Conservation (phyloP, 2,329 filamentous ascomycete species). For the Pezicula neosporulosa region DNA sequence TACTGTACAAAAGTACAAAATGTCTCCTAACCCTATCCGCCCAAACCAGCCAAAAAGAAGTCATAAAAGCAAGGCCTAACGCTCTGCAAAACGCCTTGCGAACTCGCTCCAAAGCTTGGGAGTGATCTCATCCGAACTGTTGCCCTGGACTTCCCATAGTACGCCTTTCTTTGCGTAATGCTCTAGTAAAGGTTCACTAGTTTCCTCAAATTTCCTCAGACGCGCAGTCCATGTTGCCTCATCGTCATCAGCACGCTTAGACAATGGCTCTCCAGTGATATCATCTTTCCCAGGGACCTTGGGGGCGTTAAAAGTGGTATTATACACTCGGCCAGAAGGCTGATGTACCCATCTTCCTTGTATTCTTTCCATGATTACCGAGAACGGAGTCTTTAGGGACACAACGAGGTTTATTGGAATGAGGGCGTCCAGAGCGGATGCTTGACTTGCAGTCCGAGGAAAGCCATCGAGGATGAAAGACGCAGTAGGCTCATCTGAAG, state of each 20-base stretch:
- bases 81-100: conserved; percentile 63
- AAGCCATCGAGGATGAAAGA: conserved; percentile 97
- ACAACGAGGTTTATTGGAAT: conserved; percentile 95
- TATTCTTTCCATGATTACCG: conserved; percentile 86
- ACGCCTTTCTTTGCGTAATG: conserved; percentile 85
- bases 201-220: conserved; percentile 81
- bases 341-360: conserved; percentile 91
- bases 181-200: conserved; percentile 77
- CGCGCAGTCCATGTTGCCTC: conserved; percentile 81
- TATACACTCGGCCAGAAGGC: conserved; percentile 89
- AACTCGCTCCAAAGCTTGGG: conserved; percentile 86
- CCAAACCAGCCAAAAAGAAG: too few relatives aligned
- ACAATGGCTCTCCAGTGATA: conserved; percentile 81
- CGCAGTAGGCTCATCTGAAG: conserved; percentile 68
- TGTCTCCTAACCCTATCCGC: too few relatives aligned
- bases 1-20: too few relatives aligned
- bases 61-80: too few relatives aligned
- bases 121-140: conserved; percentile 91
- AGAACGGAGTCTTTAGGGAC: conserved; percentile 78
- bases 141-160: conserved; percentile 80
- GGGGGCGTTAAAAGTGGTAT: conserved; percentile 87
- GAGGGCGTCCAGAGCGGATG: conserved; percentile 69
- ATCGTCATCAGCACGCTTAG: conserved; percentile 80
- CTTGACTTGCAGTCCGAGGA: conserved; percentile 82
- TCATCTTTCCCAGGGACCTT: conserved; percentile 80